Percentiles rank a stretch among this genome's conserved stretches.
These are phyloP conservation scores for Ophiosphaerella korrae DNA, from an alignment of 2,329 filamentous ascomycete genomes.

Conservation along the genomic window DNA sequence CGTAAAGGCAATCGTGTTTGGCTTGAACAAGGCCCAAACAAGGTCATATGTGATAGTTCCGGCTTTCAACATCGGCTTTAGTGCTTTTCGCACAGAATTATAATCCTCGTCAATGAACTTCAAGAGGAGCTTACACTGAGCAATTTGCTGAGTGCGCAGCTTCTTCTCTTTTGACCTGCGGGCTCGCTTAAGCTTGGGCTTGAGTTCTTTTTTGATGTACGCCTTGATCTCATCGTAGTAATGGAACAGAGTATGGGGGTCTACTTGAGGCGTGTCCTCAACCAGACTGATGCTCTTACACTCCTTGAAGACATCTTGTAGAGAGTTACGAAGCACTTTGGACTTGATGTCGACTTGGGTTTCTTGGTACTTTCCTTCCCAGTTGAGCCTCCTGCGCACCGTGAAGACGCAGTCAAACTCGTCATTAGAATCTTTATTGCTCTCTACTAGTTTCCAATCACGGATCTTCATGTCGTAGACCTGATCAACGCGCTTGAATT, in stretches of 20 bases:
- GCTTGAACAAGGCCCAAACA: conserved; percentile 88
- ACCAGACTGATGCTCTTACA: conserved; percentile 80
- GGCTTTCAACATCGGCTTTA: conserved; percentile 79
- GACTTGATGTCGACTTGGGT: conserved; percentile 85
- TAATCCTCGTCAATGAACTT: conserved; percentile 84
- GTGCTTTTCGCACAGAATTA: conserved; percentile 74
- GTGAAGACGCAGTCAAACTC: conserved; percentile 81
- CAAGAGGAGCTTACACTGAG: conserved; percentile 73
- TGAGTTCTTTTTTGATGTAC: conserved; percentile 66
- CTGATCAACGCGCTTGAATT: conserved; percentile 72
- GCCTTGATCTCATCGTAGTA: conserved; percentile 78
- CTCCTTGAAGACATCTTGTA: conserved; percentile 73
- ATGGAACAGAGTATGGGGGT: conserved; percentile 57
- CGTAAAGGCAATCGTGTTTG: conserved; percentile 77
- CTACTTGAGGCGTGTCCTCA: conserved; percentile 72
- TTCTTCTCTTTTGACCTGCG: conserved; percentile 67
- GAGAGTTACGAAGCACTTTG: conserved; percentile 72
- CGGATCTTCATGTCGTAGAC: conserved; percentile 54
- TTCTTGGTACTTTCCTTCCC: conserved; percentile 78
- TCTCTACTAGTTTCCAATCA: conserved; percentile 71
- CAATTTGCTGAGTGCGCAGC: conserved; percentile 62
- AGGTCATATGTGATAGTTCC: conserved; percentile 88
- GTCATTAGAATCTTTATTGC: conserved; percentile 65
- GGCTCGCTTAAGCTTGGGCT: conserved; percentile 61
- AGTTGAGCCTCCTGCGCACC: conserved; percentile 80